A percentile compares a stretch with the other conserved stretches of the same genome.
Conservation (phyloP, 169 alveolate genomes). For the Fabrea salina region DNA sequence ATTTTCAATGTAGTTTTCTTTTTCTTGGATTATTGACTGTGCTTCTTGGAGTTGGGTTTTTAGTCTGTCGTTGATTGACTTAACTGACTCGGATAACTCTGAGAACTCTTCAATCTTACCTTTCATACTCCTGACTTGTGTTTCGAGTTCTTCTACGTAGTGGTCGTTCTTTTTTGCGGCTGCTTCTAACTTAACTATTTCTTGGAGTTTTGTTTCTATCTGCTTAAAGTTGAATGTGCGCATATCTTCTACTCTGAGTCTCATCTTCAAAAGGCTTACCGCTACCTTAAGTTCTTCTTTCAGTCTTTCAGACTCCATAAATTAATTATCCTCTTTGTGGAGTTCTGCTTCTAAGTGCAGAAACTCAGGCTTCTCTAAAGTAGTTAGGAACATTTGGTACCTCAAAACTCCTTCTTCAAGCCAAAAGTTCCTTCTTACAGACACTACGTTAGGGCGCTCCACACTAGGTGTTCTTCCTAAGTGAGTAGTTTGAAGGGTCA, state of each 20-base stretch:
- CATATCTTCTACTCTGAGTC: neutral
- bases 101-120: neutral
- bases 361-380: neutral
- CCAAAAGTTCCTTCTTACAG: neutral
- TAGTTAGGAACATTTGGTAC: neutral
- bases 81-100: slow-evolving; percentile 17
- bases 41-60: neutral
- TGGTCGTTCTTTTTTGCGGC: neutral
- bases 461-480: neutral
- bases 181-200: neutral
- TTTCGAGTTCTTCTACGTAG: neutral
- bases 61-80: neutral
- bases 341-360: slow-evolving; percentile 1
- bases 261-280: neutral
- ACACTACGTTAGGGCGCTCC: neutral
- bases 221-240: neutral
- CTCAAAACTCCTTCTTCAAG: neutral
- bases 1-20: neutral
- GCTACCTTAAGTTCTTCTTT: slow-evolving; percentile 5
- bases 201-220: neutral
- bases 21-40: neutral
- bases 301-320: no score
- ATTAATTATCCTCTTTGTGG: no score
- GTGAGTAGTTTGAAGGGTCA: neutral
- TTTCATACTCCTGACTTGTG: neutral